Conservation (phyloP, 805 yeast species). For the Cyberlindnera sargentensis region DNA sequence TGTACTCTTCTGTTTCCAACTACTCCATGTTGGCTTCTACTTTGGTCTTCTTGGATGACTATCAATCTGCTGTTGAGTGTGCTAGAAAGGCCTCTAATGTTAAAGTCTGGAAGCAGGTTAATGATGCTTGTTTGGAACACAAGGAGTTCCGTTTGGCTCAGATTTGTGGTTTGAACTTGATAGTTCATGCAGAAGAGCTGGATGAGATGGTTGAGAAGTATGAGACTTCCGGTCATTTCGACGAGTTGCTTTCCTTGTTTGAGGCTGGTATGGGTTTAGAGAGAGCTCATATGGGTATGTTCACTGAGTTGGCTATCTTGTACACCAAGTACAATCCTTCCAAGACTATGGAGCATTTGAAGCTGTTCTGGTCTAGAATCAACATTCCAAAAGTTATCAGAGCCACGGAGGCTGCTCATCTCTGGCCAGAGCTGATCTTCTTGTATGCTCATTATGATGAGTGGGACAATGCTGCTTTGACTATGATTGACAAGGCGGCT, state of each 20-base stretch:
- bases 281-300: constrained; percentile 99
- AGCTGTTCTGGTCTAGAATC: constrained; percentile 95
- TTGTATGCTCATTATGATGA: constrained; percentile 97
- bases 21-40: constrained; percentile 97
- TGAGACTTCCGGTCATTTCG: constrained; percentile 86
- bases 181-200: constrained; percentile 95
- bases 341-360: constrained; percentile 91
- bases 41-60: constrained; percentile 83
- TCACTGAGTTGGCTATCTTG: constrained; percentile 87
- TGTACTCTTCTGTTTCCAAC: constrained; percentile 81
- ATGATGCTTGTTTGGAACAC: constrained; percentile 92
- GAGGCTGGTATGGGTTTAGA: constrained; percentile 95
- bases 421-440: constrained; percentile 95
- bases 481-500: constrained; percentile 93
- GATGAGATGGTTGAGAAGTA: constrained; percentile 82
- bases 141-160: constrained; percentile 95
- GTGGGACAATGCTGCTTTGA: constrained; percentile 97
- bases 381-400: constrained; percentile 95
- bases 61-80: constrained; percentile 96
- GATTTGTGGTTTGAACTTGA: constrained; percentile 95
- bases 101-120: constrained; percentile 95
- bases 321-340: constrained; percentile 88
- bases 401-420: constrained; percentile 88
- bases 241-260: constrained; percentile 83
- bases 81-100: constrained; percentile 96